These are phyloP conservation scores for Tubosaeta brunneosetosa DNA, from an alignment of 768 basidiomycete genomes.

Conservation along the genomic window DNA sequence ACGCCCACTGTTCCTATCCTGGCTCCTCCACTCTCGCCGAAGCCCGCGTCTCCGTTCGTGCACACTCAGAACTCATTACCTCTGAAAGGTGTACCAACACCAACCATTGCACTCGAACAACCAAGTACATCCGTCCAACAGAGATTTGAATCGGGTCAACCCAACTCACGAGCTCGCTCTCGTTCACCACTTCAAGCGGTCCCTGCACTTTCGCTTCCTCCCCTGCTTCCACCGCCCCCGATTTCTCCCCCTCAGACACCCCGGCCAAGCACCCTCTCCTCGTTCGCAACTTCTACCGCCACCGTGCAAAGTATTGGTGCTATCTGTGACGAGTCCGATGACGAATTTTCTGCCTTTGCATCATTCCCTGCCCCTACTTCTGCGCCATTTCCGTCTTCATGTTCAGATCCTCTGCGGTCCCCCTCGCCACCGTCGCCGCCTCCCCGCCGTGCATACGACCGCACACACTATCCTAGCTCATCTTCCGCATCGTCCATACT, in stretches of 20 bases:
- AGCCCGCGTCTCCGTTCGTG: slow-evolving; percentile 23
- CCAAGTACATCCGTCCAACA: slow-evolving; percentile 9
- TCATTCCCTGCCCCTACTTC: slow-evolving; percentile 24
- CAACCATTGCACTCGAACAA: slow-evolving; percentile 1
- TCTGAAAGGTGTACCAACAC: background rate
- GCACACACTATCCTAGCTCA: slow-evolving; percentile 17
- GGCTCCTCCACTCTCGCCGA: slow-evolving; percentile 27
- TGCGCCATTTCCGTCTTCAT: slow-evolving; percentile 3
- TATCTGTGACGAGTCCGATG: slow-evolving; percentile 30
- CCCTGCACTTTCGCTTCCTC: slow-evolving; percentile 22
- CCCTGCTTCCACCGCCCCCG: slow-evolving; percentile 30
- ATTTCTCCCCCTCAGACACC: slow-evolving; percentile 32
- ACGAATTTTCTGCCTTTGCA: slow-evolving; percentile 52
- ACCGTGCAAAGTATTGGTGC: background rate
- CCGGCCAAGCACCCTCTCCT: slow-evolving; percentile 11
- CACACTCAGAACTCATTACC: slow-evolving; percentile 13
- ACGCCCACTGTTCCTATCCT: slow-evolving; percentile 11
- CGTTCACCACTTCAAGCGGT: slow-evolving; percentile 23
- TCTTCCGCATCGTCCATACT: slow-evolving; percentile 26
- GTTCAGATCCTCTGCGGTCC: slow-evolving; percentile 11
- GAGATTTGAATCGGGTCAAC: slow-evolving; percentile 16
- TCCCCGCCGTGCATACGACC: slow-evolving; percentile 23
- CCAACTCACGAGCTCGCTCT: slow-evolving; percentile 15
- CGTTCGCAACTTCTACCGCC: background rate
- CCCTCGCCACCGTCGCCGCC: slow-evolving; percentile 29